phyloP scores from a whole-genome alignment of 1,284 basidiomycete species.

The Ganoderma multipileum region DNA sequence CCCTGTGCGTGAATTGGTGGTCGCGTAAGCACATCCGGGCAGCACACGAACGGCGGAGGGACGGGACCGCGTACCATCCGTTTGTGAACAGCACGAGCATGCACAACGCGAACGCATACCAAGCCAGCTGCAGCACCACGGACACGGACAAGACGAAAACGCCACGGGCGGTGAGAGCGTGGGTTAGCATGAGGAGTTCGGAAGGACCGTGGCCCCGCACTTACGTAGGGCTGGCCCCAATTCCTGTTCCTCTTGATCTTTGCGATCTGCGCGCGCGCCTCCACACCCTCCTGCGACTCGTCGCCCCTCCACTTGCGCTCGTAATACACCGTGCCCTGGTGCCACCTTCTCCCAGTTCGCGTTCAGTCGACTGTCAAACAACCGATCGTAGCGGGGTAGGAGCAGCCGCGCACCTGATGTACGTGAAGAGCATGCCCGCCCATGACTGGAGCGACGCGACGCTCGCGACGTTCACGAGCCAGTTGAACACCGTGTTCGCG shows the following conservation, averaged over 20 bases:
- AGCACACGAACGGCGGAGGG: too few relatives aligned
- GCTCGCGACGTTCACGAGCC: slow-evolving; percentile 37
- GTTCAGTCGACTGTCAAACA: too few relatives aligned
- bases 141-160: too few relatives aligned
- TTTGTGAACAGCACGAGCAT: slow-evolving; percentile 39
- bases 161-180: too few relatives aligned
- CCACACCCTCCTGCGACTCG: slow-evolving; percentile 6
- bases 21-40: neutral
- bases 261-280: slow-evolving; percentile 30
- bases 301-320: slow-evolving; percentile 31
- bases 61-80: slow-evolving; percentile 37
- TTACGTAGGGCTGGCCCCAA: slow-evolving; percentile 38
- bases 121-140: slow-evolving; percentile 36
- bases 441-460: slow-evolving; percentile 41
- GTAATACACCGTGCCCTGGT: slow-evolving; percentile 37
- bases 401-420: slow-evolving; percentile 34
- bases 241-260: slow-evolving; percentile 37
- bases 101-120: slow-evolving; percentile 38
- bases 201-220: too few relatives aligned
- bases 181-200: too few relatives aligned
- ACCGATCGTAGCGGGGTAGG: too few relatives aligned
- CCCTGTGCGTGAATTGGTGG: slow-evolving; percentile 19
- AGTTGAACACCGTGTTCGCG: slow-evolving; percentile 34
- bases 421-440: slow-evolving; percentile 40
- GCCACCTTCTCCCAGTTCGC: slow-evolving; percentile 29